Conservation (phyloP, 192 early-diverging fungal species). For the Spizellomyces punctatus region DNA sequence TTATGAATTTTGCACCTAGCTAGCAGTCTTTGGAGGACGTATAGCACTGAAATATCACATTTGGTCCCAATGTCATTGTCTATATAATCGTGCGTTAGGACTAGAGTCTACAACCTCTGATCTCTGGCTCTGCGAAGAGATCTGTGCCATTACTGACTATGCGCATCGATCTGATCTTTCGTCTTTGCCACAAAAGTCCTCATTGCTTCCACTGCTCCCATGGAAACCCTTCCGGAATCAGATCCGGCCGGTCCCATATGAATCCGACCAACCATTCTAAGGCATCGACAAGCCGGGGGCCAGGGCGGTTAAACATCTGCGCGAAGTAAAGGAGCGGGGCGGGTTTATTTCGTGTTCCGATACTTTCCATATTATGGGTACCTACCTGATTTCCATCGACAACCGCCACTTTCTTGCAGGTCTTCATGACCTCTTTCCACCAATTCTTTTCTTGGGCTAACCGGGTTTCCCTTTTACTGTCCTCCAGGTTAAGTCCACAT, state of each 20-base stretch:
- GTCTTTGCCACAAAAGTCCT: no score
- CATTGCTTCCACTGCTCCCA: slow-evolving; percentile 31
- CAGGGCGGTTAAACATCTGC: slow-evolving; percentile 60
- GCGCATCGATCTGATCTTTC: no score
- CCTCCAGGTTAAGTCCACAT: slow-evolving; percentile 52
- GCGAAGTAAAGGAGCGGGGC: background rate
- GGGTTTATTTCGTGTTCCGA: background rate
- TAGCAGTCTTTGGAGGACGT: no score
- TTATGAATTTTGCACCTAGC: no score
- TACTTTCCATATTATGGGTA: background rate
- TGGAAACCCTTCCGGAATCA: slow-evolving; percentile 49
- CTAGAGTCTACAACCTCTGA: no score
- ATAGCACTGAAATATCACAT: no score
- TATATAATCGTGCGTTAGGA: no score
- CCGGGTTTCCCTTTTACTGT: slow-evolving; percentile 38
- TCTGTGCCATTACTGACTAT: no score
- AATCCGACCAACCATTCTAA: slow-evolving; percentile 57
- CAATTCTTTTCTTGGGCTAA: slow-evolving; percentile 30
- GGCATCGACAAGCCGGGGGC: slow-evolving; percentile 56
- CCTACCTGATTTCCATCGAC: slow-evolving; percentile 56
- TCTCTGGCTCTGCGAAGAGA: no score
- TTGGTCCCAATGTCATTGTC: no score
- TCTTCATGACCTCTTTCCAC: slow-evolving; percentile 36
- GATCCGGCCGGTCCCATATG: slow-evolving; percentile 36
- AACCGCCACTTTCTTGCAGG: slow-evolving; percentile 38